phyloP scores from a whole-genome alignment of 2,329 filamentous ascomycete genomes.

The Nectriaceae sp. region DNA sequence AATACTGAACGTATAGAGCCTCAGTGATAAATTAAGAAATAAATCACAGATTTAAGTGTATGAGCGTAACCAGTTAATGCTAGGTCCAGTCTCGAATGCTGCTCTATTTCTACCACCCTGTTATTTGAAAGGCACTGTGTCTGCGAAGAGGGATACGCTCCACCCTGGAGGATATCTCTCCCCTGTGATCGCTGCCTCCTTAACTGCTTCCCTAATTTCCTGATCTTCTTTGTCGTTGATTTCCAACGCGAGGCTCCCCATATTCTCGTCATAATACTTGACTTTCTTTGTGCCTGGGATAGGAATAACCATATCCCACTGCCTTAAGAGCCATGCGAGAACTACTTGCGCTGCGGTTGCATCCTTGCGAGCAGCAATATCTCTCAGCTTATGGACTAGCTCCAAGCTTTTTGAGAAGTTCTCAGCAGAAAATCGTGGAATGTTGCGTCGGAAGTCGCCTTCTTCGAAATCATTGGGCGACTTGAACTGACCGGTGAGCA shows the following conservation, averaged over 20 bases:
- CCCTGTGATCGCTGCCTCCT: too few relatives aligned
- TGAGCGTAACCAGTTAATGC: too few relatives aligned
- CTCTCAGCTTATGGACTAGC: constrained; percentile 50
- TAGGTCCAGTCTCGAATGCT: too few relatives aligned
- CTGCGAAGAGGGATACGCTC: too few relatives aligned
- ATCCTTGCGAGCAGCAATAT: constrained; percentile 53
- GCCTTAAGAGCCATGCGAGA: constrained; percentile 61
- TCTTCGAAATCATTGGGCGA: constrained; percentile 44
- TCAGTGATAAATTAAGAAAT: too few relatives aligned
- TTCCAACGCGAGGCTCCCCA: constrained; percentile 29
- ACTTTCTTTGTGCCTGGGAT: constrained; percentile 47
- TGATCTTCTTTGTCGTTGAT: constrained; percentile 33
- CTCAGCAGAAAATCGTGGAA: constrained; percentile 15
- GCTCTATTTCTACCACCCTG: too few relatives aligned
- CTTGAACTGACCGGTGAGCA: constrained; percentile 54
- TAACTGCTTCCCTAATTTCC: constrained; percentile 29
- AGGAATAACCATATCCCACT: constrained; percentile 58
- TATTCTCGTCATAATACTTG: constrained; percentile 45
- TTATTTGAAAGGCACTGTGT: too few relatives aligned
- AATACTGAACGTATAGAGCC: too few relatives aligned
- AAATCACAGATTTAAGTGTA: too few relatives aligned
- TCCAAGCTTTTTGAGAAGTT: constrained; percentile 50
- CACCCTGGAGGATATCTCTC: too few relatives aligned
- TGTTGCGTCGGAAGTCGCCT: background rate
- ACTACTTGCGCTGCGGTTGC: constrained; percentile 57